Conservation (phyloP, 2,329 filamentous ascomycete genomes). For the Cordyceps tenuipes region DNA sequence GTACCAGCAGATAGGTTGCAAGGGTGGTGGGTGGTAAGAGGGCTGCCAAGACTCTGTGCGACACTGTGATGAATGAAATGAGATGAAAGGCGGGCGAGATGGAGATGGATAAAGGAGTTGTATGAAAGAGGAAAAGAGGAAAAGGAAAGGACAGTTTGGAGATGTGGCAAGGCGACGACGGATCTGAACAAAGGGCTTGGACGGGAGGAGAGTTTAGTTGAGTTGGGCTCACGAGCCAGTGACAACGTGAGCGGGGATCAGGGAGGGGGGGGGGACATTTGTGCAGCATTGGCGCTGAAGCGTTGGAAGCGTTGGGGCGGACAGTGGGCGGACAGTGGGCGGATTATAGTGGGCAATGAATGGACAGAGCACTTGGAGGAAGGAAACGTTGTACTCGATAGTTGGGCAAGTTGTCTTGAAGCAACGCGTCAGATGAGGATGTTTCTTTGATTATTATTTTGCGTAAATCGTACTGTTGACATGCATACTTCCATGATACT, state of each 20-base stretch:
- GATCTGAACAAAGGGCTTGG: background rate
- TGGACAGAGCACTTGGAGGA: background rate
- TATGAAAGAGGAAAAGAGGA: background rate
- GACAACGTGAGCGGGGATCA: slow-evolving; percentile 3
- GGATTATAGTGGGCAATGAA: background rate
- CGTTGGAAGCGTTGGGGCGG: too few species aligned
- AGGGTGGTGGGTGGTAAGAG: background rate
- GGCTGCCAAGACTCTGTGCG: background rate
- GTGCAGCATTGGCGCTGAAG: too few species aligned
- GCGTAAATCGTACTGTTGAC: background rate
- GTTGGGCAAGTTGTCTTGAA: too few species aligned
- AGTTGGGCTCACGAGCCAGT: slow-evolving; percentile 1
- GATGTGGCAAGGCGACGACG: background rate
- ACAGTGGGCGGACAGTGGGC: background rate
- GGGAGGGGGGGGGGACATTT: background rate
- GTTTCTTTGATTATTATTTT: background rate
- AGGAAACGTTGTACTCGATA: background rate
- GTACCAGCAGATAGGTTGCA: background rate
- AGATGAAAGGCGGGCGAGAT: background rate
- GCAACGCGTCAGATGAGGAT: background rate
- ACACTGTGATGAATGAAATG: background rate
- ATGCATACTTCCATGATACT: background rate
- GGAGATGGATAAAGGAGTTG: background rate
- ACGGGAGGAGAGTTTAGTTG: background rate
- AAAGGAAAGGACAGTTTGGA: background rate